Evolutionary conservation across 2,329 filamentous ascomycete species (phyloP).

Genomic region (Neonectria coccinea): DNA sequence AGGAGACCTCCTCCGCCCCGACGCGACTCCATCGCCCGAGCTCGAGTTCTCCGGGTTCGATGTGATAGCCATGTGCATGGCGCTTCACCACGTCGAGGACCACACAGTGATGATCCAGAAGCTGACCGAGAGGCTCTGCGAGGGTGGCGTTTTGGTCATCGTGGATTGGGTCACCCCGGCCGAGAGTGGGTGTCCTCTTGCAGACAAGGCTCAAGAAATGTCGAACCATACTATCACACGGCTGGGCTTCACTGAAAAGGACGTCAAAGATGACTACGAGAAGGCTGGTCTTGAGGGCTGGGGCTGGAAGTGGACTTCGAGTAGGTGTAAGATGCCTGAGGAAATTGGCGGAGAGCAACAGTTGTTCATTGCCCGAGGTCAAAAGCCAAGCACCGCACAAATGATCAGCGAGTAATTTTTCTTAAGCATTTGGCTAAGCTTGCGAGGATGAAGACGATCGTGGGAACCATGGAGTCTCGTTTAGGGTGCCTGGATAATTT

Average conservation of each 20-base stretch:
- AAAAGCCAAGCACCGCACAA: slow-evolving; percentile 13
- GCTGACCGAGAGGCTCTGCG: slow-evolving; percentile 45
- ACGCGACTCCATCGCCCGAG: slow-evolving; percentile 35
- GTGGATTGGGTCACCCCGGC: slow-evolving; percentile 47
- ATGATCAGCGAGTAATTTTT: too few species aligned
- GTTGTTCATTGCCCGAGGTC: slow-evolving; percentile 43
- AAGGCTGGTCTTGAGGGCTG: slow-evolving; percentile 41
- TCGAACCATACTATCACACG: slow-evolving; percentile 36
- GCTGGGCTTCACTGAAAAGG: slow-evolving; percentile 40
- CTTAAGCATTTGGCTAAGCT: too few species aligned
- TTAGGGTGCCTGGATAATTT: too few species aligned
- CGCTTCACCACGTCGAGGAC: slow-evolving; percentile 52
- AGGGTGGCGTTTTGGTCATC: slow-evolving; percentile 49
- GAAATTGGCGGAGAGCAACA: slow-evolving; percentile 43
- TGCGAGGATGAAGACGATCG: too few species aligned
- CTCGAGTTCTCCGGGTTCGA: slow-evolving; percentile 48
- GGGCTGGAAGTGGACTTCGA: slow-evolving; percentile 43
- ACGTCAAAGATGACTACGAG: slow-evolving; percentile 38
- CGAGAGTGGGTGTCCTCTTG: slow-evolving; percentile 27
- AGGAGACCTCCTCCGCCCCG: slow-evolving; percentile 46
- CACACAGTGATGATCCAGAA: slow-evolving; percentile 42
- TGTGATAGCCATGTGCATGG: slow-evolving; percentile 50
- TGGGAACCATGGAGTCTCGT: too few species aligned
- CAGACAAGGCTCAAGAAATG: slow-evolving; percentile 9
- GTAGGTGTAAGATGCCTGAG: slow-evolving; percentile 37